Base-by-base conservation (phyloP, 1,284 basidiomycete genomes). In the Leccinum solheimii region DNA sequence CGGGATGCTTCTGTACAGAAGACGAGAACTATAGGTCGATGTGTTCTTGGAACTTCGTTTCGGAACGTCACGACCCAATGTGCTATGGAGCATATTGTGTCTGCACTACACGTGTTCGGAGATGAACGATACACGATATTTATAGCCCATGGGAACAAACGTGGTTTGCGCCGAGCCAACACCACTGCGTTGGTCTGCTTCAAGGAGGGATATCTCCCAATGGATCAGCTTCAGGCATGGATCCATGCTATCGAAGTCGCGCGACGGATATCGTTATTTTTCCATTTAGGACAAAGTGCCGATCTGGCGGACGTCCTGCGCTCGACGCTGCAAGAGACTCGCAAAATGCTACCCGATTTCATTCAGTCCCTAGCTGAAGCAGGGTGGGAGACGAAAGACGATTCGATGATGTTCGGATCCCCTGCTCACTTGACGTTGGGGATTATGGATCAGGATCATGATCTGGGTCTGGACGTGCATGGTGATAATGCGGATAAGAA, bases 141-240 rank as follows among this genome's bases (percentile, higher is more conserved):
- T 77, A 79, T 79, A 67, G 40, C 58, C 5, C 38, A 43, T 53
- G 54, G 36, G 49, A 65, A 53, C 5, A 16, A 49, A 10, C 38
- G 3, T 14, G 8, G 16, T 49, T 34, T 48, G 13, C 55, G 55
- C 27, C 62, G 3, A 38, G 61, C 8, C 0, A 11, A 43, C 63
- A 72, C 10, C 66, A 71, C 49, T 10, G 40, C n/a, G 27, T 83
- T 36, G 76, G 78, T 66, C 43, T 77, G 77, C 64, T 73, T 88
- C 61, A 86, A 83, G 63, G 79, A 82, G 26, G 79, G 78, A 5
- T 81, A 84, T 58, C 66, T 65, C 14, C 66, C 78, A 3, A 60
- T 69, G 26, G 85, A 86, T 68, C 80, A 83, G 56, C 76, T 87
- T 55, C 81, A 81, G 62, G 85, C 82, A 19, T 88, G 86, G 86